Conservation (phyloP, 768 basidiomycete genomes). For the Mycena capillaripes region DNA sequence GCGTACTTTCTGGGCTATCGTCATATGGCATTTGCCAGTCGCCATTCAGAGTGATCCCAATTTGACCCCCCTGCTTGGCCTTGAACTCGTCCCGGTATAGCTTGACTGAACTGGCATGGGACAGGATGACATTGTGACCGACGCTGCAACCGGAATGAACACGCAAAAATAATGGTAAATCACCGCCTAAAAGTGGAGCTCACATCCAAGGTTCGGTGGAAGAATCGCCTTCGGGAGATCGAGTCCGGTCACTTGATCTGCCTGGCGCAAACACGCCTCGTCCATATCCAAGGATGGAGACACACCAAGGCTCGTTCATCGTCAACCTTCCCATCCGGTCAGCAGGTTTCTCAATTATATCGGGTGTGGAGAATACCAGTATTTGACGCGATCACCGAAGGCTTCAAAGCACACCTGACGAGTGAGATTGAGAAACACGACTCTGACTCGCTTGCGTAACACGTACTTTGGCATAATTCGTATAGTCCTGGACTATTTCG, state of each 20-base stretch:
- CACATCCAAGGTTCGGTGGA: conserved; percentile 81
- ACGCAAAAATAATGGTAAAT: conserved; percentile 33
- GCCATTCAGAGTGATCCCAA: conserved; percentile 86
- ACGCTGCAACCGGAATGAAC: conserved; percentile 56
- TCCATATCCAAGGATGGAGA: conserved; percentile 79
- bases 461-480: conserved; percentile 67
- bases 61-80: conserved; percentile 70
- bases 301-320: conserved; percentile 84
- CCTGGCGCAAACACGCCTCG: conserved; percentile 81
- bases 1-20: conserved; percentile 74
- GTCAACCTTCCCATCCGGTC: conserved; percentile 64
- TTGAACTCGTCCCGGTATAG: conserved; percentile 79
- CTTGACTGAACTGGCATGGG: conserved; percentile 78
- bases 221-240: conserved; percentile 73
- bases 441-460: not conserved
- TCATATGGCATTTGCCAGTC: conserved; percentile 85
- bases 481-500: conserved; percentile 77
- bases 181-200: conserved; percentile 41
- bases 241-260: conserved; percentile 72
- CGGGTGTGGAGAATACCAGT: conserved; percentile 64
- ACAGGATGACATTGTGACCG: conserved; percentile 75
- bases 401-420: conserved; percentile 76
- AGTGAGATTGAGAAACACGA: conserved; percentile 5
- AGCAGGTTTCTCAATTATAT: conserved; percentile 20
- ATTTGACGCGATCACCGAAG: conserved; percentile 83